A percentile compares a stretch with the other conserved stretches of the same genome.
Conservation (phyloP, 2,329 filamentous ascomycete species). For the Penicillium sp. region DNA sequence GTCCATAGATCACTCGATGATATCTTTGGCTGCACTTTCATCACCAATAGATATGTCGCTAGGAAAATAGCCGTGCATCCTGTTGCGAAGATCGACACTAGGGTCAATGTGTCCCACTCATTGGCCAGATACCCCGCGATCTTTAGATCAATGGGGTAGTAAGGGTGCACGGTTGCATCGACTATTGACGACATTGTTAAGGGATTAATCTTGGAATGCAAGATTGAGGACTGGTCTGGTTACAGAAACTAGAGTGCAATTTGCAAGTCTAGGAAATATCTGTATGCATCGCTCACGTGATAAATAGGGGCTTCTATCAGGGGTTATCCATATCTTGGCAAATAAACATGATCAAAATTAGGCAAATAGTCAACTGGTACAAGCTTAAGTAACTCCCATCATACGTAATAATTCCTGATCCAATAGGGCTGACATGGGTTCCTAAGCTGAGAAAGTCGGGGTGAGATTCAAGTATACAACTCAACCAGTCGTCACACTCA, state of each 20-base stretch:
- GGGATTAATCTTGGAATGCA: too few species aligned
- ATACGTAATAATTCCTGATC: too few species aligned
- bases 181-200: neutral
- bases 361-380: too few species aligned
- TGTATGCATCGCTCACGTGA: neutral
- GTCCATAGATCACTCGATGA: slow-evolving; percentile 2
- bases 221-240: neutral
- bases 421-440: too few species aligned
- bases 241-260: too few species aligned
- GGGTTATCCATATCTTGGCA: too few species aligned
- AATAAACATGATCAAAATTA: too few species aligned
- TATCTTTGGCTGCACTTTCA: slow-evolving; percentile 6
- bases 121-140: slow-evolving; percentile 4
- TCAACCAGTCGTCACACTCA: too few species aligned
- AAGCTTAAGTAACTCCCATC: too few species aligned
- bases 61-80: slow-evolving; percentile 6
- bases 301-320: neutral
- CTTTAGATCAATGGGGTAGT: slow-evolving; percentile 1
- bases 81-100: slow-evolving; percentile 5
- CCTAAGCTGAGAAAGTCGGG: too few species aligned
- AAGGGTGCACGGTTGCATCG: slow-evolving; percentile 13
- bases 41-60: slow-evolving; percentile 1
- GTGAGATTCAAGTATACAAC: too few species aligned
- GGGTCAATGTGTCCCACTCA: slow-evolving; percentile 4
- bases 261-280: too few species aligned